A percentile compares a stretch with the other conserved stretches of the same genome.
Conservation (phyloP, 1,284 basidiomycete species). For the Mycosarcoma mackinlayi region DNA sequence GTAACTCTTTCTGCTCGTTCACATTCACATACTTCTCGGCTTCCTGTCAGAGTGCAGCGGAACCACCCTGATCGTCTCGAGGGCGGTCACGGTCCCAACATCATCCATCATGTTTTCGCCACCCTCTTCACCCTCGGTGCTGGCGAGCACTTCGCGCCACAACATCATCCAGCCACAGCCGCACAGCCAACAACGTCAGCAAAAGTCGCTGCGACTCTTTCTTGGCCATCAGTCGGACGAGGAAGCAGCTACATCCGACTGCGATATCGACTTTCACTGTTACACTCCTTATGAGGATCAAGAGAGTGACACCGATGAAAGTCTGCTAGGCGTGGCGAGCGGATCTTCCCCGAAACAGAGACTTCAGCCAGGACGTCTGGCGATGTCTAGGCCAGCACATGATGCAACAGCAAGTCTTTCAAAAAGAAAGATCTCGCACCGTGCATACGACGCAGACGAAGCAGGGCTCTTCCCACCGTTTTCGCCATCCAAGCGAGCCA, state of each 20-base stretch:
- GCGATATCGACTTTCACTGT: conserved; percentile 4
- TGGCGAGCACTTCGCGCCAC: conserved; percentile 47
- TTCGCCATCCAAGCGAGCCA: neutral
- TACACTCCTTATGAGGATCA: conserved; percentile 3
- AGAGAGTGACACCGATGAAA: conserved; percentile 9
- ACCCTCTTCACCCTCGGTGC: conserved; percentile 37
- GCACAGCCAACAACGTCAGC: conserved; percentile 5
- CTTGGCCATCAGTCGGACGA: conserved; percentile 40
- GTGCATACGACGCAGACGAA: conserved; percentile 14
- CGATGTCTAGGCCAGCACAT: neutral
- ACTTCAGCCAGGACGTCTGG: conserved; percentile 17
- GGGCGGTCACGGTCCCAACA: too few species aligned
- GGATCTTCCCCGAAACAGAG: conserved; percentile 5
- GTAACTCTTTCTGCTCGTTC: neutral
- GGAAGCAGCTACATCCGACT: conserved; percentile 11
- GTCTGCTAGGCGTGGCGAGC: neutral
- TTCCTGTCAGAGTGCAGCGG: neutral
- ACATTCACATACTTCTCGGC: neutral
- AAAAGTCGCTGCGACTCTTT: conserved; percentile 46
- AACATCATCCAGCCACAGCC: conserved; percentile 34
- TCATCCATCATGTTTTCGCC: conserved; percentile 28
- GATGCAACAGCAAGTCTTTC: neutral
- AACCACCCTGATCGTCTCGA: too few species aligned
- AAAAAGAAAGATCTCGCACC: neutral
- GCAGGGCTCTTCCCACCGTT: neutral